Base-by-base conservation (phyloP, 441 rosid species). In the Melastoma candidum region DNA sequence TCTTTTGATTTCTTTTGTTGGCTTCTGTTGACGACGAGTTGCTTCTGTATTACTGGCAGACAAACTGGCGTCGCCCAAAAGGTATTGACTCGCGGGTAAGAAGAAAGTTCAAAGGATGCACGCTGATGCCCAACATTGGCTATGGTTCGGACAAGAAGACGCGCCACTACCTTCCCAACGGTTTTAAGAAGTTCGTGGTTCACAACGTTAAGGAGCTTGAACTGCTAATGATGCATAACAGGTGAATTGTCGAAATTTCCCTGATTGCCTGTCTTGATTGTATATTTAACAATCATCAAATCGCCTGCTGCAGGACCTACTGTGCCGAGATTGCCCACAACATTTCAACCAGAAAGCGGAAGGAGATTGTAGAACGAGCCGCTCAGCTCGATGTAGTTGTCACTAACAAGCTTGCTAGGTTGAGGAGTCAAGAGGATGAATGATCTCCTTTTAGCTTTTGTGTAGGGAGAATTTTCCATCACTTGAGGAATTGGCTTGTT, bases 161-260 rank as follows among this genome's bases (percentile, higher is more conserved):
- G 1, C 80, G 89, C 1, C 94, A 90, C 47, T 79, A 76, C 59
- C 97, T 90, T 26, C 87, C 92, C 0, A 86, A 90, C 47, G 90
- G 94, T 11, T 90, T 86, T 71, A 84, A 84, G 83, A 86, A 86
- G 13, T 87, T 86, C 24, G 85, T 90, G 4, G 92, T 90, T 4
- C 89, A 82, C 83, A 85, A 84, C n/a, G 61, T 54, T 0, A 36
- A 61, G 7, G 98, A 85, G 61, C 93, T 90, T 1, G 98, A 87
- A 57, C 26, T 90, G 11, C 71, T 87, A 71, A 83, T 90, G 97
- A 87, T 87, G 95, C 96, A 87, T 64, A 90, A 90, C 80, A 82
- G 97, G 93, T 84, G 46, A 1, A 0, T 12, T 49, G 22, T 1
- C 25, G 2, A 6, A 7, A 12, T 3, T 0, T 27, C 1, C n/a